phyloP scores from a whole-genome alignment of 768 basidiomycete species.

The Saitozyma podzolica region DNA sequence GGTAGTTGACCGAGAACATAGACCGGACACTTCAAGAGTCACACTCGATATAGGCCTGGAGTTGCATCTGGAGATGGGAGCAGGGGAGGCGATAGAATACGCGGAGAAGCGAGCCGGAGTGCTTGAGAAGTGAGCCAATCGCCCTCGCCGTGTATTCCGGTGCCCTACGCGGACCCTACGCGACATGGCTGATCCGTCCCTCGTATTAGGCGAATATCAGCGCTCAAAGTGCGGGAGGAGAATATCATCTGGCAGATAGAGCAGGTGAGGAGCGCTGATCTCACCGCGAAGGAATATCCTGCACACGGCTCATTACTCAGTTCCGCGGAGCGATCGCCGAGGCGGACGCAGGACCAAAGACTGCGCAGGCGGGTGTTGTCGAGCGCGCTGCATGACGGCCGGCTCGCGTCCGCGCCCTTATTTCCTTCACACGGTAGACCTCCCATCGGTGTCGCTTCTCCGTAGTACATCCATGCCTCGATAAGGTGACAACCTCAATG shows the following conservation, averaged over 20 bases:
- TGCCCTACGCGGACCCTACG: neutral
- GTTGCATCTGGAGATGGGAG: constrained; percentile 24
- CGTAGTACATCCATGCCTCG: too few species aligned
- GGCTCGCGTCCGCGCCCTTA: too few species aligned
- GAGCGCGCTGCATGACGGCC: too few species aligned
- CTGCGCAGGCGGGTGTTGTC: too few species aligned
- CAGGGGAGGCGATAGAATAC: constrained; percentile 18
- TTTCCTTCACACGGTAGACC: too few species aligned
- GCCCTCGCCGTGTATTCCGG: neutral
- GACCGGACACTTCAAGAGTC: constrained; percentile 16
- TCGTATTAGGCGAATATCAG: constrained; percentile 9
- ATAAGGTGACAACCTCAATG: too few species aligned
- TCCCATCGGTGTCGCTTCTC: too few species aligned
- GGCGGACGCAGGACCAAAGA: neutral
- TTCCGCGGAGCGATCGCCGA: constrained; percentile 14
- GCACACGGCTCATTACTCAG: constrained; percentile 1
- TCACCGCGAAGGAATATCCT: too few species aligned
- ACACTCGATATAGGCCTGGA: constrained; percentile 30
- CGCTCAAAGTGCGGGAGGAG: constrained; percentile 16
- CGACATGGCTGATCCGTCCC: neutral
- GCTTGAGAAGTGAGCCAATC: constrained; percentile 23
- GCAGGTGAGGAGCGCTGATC: constrained; percentile 18
- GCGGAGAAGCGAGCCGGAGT: constrained; percentile 14
- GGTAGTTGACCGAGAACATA: neutral
- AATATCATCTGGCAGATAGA: constrained; percentile 31